A percentile compares a stretch with the other conserved stretches of the same genome.
phyloP scores from a whole-genome alignment of 441 rosid genomes.

The Gossypium davidsonii region DNA sequence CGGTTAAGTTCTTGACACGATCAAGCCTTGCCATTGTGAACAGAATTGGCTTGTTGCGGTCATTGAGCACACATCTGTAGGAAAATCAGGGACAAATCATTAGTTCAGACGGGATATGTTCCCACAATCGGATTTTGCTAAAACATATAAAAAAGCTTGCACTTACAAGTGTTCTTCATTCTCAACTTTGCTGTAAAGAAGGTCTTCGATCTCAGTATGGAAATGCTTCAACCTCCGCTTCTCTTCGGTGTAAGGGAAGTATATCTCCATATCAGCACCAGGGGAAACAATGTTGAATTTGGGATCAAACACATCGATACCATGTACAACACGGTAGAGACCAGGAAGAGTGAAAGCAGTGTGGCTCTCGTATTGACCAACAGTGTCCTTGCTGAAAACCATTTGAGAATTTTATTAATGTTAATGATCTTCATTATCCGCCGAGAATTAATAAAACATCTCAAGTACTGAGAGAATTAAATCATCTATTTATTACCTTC shows the following conservation, averaged over 20 bases:
- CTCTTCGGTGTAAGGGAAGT: conserved; percentile 75
- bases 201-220: conserved; percentile 78
- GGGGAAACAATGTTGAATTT: conserved; percentile 97
- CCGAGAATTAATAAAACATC: no score
- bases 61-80: conserved; percentile 62
- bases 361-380: conserved; percentile 95
- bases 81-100: neutral
- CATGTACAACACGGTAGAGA: conserved; percentile 88
- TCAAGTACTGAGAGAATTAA: neutral
- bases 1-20: conserved; percentile 79
- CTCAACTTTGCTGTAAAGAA: conserved; percentile 77
- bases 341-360: conserved; percentile 94
- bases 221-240: conserved; percentile 58
- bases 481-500: conserved; percentile 44
- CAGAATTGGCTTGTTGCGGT: conserved; percentile 70
- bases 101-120: neutral
- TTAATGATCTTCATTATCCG: neutral
- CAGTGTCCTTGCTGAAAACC: conserved; percentile 77
- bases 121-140: neutral
- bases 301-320: conserved; percentile 86
- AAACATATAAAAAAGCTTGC: neutral
- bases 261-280: conserved; percentile 82
- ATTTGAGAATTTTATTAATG: neutral
- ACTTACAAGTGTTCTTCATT: conserved; percentile 82
- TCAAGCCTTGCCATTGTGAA: conserved; percentile 97